Evolutionary conservation across 2,329 filamentous ascomycete genomes (phyloP), one percentile per base, ranked within the genome.

Genomic region (Exophiala aquamarina): DNA sequence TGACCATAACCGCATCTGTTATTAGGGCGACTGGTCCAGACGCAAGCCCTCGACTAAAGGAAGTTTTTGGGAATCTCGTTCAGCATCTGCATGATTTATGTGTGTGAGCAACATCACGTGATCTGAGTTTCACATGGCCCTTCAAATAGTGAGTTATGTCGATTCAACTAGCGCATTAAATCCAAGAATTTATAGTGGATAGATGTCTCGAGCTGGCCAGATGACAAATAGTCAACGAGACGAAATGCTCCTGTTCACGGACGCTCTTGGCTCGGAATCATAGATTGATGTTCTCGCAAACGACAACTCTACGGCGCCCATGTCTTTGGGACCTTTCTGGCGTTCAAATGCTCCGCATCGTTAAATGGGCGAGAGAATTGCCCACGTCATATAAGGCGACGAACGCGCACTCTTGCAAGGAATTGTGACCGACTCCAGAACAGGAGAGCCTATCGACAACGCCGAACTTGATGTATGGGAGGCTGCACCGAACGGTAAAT

Each of bases 261-360:
- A 82, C 56, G 66, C 82, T 29, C 69, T 82, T 28, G 79, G 79
- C 15, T 66, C 82, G 21, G 78, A 82, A 61, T 75, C 75, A 66
- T 76, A 64, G 4, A 87, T 85, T 45, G 85, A 82, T 69, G 82
- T 80, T 49, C 71, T 78, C 39, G 76, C 77, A 28, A 75, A 76
- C 39, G 70, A 75, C 38, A 69, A 70, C 11, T 61, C 70, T 8
- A 74, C 77, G 26, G 74, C 71, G 0, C 73, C 82, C 6, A 92
- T 87, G 31, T 88, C 94, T 56, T 77, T 94, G 0, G 89, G 89
- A 0, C 89, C 89, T 1, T 94, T 94, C 71, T 93, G 86, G 80
- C 78, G 87, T 3, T 76, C 81, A 34, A 77, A 90, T 56, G 81
- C 87, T 0, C 87, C 89, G 4, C 69, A 77, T 47, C 77, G 84